Conservation (phyloP, 192 early-diverging fungal genomes). For the Coemansia sp. region DNA sequence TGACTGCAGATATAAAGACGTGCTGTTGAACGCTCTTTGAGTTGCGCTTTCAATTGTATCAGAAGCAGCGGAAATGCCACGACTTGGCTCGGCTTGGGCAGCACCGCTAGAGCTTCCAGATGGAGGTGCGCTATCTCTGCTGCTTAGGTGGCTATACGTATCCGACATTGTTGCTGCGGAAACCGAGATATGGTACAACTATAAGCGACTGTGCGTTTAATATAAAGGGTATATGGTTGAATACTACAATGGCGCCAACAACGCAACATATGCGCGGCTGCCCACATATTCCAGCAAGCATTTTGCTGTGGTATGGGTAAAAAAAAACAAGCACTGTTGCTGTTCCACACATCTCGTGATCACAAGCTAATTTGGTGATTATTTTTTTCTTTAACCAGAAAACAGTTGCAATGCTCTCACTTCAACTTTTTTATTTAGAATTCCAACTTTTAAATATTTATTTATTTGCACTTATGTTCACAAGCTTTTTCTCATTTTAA, state of each 20-base stretch:
- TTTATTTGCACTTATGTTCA: too few relatives aligned
- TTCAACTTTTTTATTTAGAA: background rate
- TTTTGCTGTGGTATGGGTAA: too few relatives aligned
- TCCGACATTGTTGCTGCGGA: background rate
- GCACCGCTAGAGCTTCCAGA: background rate
- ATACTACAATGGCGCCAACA: background rate
- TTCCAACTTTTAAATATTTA: background rate
- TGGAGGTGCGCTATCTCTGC: background rate
- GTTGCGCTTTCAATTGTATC: slow-evolving; percentile 27
- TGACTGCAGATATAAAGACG: slow-evolving; percentile 42
- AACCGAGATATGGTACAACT: background rate
- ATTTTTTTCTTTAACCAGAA: too few relatives aligned
- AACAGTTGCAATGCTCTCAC: background rate
- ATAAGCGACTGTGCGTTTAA: background rate
- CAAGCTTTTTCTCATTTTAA: background rate
- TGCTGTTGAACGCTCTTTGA: slow-evolving; percentile 41
- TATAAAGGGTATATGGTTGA: background rate
- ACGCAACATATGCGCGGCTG: too few relatives aligned
- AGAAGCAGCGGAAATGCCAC: background rate
- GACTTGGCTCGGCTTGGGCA: background rate
- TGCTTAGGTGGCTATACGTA: background rate
- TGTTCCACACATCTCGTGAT: too few relatives aligned
- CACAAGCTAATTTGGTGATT: background rate
- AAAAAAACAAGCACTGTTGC: too few relatives aligned
- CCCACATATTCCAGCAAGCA: too few relatives aligned